phyloP scores from a whole-genome alignment of 495 filamentous ascomycete genomes.

The Penicillium subrubescens region DNA sequence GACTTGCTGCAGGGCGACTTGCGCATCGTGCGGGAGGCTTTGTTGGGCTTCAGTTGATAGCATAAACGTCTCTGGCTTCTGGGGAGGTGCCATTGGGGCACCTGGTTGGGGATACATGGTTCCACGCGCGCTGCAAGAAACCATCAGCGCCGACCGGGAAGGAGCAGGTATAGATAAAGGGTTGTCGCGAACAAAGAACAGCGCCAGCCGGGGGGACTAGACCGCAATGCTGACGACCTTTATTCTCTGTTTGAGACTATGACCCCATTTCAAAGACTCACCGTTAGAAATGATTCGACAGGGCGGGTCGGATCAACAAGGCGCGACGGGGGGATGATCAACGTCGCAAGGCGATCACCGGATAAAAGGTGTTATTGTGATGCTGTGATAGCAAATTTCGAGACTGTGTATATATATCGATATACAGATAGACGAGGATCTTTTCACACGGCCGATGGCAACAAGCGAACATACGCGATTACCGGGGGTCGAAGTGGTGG shows the following conservation, averaged over 20 bases:
- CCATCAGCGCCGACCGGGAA: constrained; percentile 25
- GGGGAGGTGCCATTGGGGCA: constrained; percentile 66
- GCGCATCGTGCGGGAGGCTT: constrained; percentile 91
- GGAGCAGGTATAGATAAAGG: constrained; percentile 19
- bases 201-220: constrained; percentile 1
- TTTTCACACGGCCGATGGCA: constrained; percentile 9
- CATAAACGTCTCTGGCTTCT: constrained; percentile 99
- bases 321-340: neutral
- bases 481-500: constrained; percentile 20
- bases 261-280: constrained; percentile 5
- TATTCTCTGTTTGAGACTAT: constrained; percentile 6
- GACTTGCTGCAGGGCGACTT: constrained; percentile 96
- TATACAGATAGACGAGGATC: neutral
- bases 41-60: constrained; percentile 94
- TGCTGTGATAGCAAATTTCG: neutral
- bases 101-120: constrained; percentile 56
- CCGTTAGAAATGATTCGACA: constrained; percentile 8
- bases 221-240: neutral
- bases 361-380: neutral
- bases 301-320: constrained; percentile 6
- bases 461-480: constrained; percentile 21
- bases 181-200: constrained; percentile 20
- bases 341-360: constrained; percentile 3
- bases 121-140: constrained; percentile 13
- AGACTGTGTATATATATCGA: constrained; percentile 7